phyloP scores from a whole-genome alignment of 768 basidiomycete species.

The Paxillus involutus region DNA sequence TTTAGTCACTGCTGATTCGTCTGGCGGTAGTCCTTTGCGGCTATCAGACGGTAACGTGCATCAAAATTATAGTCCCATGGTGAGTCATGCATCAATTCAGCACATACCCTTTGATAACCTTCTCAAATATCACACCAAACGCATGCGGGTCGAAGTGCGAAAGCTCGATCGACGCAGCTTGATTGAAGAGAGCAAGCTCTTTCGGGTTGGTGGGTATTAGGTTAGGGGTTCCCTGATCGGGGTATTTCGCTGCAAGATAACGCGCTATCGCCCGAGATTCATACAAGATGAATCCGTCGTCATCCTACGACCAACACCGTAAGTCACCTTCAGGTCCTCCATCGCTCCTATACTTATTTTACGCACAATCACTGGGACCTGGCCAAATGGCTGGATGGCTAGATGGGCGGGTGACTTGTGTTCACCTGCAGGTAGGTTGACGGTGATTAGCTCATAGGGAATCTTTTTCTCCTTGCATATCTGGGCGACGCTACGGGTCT shows the following conservation, averaged over 20 bases:
- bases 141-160: slow-evolving; percentile 52
- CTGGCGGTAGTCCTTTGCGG: slow-evolving; percentile 5
- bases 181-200: slow-evolving; percentile 19
- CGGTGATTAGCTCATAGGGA: slow-evolving; percentile 35
- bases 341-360: not conserved
- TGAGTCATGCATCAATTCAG: slow-evolving; percentile 24
- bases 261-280: slow-evolving; percentile 29
- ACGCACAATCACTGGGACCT: slow-evolving; percentile 34
- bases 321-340: no score
- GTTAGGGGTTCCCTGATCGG: slow-evolving; percentile 16
- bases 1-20: slow-evolving; percentile 24
- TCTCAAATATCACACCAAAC: slow-evolving; percentile 42
- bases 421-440: slow-evolving; percentile 34
- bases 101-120: slow-evolving; percentile 49
- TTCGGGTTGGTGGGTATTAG: slow-evolving; percentile 18
- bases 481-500: slow-evolving; percentile 39
- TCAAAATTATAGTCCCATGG: no score
- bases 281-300: slow-evolving; percentile 33
- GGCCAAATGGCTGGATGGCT: slow-evolving; percentile 39
- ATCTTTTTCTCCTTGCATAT: slow-evolving; percentile 40
- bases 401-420: slow-evolving; percentile 35
- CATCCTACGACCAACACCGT: slow-evolving; percentile 15
- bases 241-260: slow-evolving; percentile 31
- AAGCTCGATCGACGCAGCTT: slow-evolving; percentile 20
- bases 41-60: not conserved